Evolutionary conservation across 768 basidiomycete genomes (phyloP).

Genomic region (Suillus clintonianus): DNA sequence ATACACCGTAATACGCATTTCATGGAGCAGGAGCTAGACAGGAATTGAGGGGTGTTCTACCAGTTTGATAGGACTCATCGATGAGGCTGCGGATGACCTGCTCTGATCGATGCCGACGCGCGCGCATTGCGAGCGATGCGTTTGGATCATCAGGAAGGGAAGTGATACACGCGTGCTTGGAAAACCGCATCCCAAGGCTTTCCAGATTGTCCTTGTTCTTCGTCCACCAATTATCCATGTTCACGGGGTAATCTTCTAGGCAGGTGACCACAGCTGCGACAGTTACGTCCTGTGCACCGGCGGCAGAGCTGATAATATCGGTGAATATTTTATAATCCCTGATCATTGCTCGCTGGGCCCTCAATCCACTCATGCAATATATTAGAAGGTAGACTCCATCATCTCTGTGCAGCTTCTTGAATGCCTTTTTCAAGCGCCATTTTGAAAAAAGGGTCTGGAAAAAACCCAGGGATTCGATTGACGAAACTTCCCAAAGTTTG

Average conservation of each 20-base stretch:
- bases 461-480: conserved; percentile 17
- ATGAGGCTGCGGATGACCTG: not conserved
- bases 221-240: conserved; percentile 40
- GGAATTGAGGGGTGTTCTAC: not conserved
- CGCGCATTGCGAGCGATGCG: not conserved
- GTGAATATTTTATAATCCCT: conserved; percentile 28
- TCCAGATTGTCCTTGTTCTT: conserved; percentile 23
- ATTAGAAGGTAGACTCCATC: conserved; percentile 31
- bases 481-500: not conserved
- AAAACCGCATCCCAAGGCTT: conserved; percentile 26
- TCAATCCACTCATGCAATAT: conserved; percentile 34
- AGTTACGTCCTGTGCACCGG: conserved; percentile 23
- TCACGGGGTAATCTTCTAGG: conserved; percentile 34
- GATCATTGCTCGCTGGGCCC: conserved; percentile 21
- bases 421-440: conserved; percentile 22
- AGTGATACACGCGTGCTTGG: conserved; percentile 34
- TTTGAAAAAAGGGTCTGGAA: conserved; percentile 9
- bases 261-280: conserved; percentile 42
- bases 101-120: not conserved
- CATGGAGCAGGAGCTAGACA: not conserved
- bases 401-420: conserved; percentile 20
- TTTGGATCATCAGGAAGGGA: conserved; percentile 24
- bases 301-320: not conserved
- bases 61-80: not conserved
- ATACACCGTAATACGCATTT: too few species aligned